phyloP scores from a whole-genome alignment of 176 grass and related monocot genomes.

The Themeda triandra region DNA sequence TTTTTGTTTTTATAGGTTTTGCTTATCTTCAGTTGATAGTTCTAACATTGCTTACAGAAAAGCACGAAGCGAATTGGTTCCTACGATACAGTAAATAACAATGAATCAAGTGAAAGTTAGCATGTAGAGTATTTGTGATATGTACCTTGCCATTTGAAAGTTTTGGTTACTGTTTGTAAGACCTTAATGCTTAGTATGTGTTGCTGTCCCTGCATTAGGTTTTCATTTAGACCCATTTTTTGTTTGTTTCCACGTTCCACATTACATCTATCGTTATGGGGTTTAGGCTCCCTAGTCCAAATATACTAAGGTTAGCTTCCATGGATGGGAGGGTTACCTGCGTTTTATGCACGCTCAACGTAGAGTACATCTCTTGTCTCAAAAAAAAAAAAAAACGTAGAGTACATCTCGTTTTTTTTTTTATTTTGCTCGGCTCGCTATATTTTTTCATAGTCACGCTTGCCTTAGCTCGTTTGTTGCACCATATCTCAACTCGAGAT shows the following conservation, averaged over 20 bases:
- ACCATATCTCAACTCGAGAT: too few relatives aligned
- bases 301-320: too few relatives aligned
- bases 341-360: too few relatives aligned
- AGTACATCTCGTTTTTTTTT: too few relatives aligned
- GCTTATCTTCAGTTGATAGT: not conserved
- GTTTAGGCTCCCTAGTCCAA: not conserved
- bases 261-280: not conserved
- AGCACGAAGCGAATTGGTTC: not conserved
- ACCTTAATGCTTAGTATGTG: not conserved
- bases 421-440: too few relatives aligned
- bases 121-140: not conserved
- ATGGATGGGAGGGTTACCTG: not conserved
- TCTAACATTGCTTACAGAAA: not conserved
- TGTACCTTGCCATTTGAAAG: not conserved
- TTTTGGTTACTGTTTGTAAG: not conserved
- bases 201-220: not conserved
- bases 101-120: not conserved
- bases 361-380: too few relatives aligned
- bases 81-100: not conserved
- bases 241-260: not conserved
- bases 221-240: not conserved
- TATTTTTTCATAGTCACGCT: too few relatives aligned
- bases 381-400: too few relatives aligned
- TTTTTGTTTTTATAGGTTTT: conserved; percentile 6
- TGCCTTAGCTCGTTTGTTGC: too few relatives aligned